Conservation (phyloP, 768 basidiomycete species). For the Trametes gibbosa region DNA sequence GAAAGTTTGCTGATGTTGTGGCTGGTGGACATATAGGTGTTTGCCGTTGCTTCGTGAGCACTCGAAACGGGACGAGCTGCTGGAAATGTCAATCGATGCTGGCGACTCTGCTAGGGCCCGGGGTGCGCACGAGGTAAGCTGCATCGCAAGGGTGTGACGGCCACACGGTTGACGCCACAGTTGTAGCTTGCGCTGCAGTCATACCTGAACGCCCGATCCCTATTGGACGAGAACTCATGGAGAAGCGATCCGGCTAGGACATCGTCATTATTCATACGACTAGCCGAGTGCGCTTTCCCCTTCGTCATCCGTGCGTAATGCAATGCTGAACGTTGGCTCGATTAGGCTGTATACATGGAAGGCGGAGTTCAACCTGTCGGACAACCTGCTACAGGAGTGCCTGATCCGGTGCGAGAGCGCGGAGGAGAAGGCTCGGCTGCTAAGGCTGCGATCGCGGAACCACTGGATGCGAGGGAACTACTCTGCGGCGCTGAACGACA, state of each 20-base stretch:
- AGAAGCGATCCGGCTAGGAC: conserved; percentile 43
- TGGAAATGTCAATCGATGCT: conserved; percentile 61
- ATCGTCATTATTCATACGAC: conserved; percentile 50
- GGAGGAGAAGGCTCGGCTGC: conserved; percentile 54
- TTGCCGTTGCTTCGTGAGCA: conserved; percentile 58
- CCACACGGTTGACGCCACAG: not conserved
- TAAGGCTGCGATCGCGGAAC: conserved; percentile 62
- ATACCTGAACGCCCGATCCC: conserved; percentile 54
- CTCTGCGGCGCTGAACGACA: conserved; percentile 54
- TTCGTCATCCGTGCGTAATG: not conserved
- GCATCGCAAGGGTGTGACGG: not conserved
- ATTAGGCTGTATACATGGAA: conserved; percentile 62
- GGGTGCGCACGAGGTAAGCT: conserved; percentile 68
- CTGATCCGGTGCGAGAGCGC: conserved; percentile 44
- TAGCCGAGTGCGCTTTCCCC: conserved; percentile 49
- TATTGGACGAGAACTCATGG: conserved; percentile 59
- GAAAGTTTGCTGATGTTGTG: not conserved
- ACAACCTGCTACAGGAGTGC: conserved; percentile 54
- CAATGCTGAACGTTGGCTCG: not conserved
- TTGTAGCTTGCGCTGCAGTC: conserved; percentile 59
- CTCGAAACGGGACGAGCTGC: conserved; percentile 56
- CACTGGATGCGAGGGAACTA: conserved; percentile 61
- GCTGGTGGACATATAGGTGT: conserved; percentile 42
- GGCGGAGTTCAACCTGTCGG: conserved; percentile 55
- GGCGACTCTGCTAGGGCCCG: conserved; percentile 69